Evolutionary conservation across 129 eudicot genomes (phyloP).

Genomic region (Daucus carota): DNA sequence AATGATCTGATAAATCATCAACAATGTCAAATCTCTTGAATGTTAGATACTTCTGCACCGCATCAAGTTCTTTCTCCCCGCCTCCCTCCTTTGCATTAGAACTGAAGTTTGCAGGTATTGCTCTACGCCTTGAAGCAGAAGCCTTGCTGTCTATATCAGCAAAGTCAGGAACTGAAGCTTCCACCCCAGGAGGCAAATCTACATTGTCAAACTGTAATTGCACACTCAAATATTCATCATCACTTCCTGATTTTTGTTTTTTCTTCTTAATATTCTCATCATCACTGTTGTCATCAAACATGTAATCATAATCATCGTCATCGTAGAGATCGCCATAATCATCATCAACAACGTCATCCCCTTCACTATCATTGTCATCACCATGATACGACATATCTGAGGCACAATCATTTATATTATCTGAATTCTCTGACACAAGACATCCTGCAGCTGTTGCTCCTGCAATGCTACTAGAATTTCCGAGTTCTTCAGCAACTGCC

Average conservation of each 20-base stretch:
- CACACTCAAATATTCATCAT: slow-evolving; percentile 40
- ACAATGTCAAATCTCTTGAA: slow-evolving; percentile 60
- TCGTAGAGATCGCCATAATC: slow-evolving; percentile 20
- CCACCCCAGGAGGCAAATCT: slow-evolving; percentile 70
- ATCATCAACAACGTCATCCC: slow-evolving; percentile 10
- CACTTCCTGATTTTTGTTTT: neutral
- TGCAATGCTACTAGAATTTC: slow-evolving; percentile 20
- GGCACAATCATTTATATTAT: slow-evolving; percentile 15
- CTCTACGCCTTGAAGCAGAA: slow-evolving; percentile 43
- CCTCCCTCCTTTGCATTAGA: slow-evolving; percentile 25
- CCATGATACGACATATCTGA: slow-evolving; percentile 31
- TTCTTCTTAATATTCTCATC: neutral
- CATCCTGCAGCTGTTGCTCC: slow-evolving; percentile 26
- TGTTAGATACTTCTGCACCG: slow-evolving; percentile 27
- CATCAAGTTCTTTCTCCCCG: slow-evolving; percentile 20
- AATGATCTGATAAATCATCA: slow-evolving; percentile 60
- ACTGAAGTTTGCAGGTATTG: slow-evolving; percentile 11
- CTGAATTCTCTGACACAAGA: neutral
- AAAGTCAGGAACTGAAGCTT: slow-evolving; percentile 45
- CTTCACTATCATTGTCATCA: slow-evolving; percentile 23
- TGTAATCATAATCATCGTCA: slow-evolving; percentile 36
- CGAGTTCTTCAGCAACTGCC: slow-evolving; percentile 19
- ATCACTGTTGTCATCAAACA: slow-evolving; percentile 13
- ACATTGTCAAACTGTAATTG: slow-evolving; percentile 44
- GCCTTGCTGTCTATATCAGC: slow-evolving; percentile 10